Percentiles rank a stretch among this genome's conserved stretches.
Conservation (phyloP, 768 basidiomycete species). For the Auriscalpium vulgare region DNA sequence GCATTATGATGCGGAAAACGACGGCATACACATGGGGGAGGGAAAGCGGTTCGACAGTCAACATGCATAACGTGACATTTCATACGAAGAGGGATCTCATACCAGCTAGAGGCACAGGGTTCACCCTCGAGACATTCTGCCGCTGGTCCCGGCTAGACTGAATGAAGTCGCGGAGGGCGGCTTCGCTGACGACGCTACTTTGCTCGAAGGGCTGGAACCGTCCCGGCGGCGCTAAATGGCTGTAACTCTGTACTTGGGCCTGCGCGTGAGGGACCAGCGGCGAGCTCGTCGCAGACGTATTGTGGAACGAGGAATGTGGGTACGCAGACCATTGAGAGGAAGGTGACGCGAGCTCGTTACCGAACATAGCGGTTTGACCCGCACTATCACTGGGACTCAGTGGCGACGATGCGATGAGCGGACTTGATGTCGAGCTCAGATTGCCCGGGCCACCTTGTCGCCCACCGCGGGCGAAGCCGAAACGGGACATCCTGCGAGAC, state of each 20-base stretch:
- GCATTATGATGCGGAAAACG: conserved; percentile 13
- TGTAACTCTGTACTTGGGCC: conserved; percentile 24
- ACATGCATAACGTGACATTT: conserved; percentile 22
- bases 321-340: conserved; percentile 39
- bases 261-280: conserved; percentile 40
- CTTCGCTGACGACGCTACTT: conserved; percentile 51
- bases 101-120: conserved; percentile 33
- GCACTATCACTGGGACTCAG: conserved; percentile 40
- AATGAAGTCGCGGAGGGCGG: conserved; percentile 70
- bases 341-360: conserved; percentile 28
- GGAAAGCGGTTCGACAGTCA: conserved; percentile 14
- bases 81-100: conserved; percentile 38
- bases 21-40: conserved; percentile 16
- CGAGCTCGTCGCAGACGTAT: conserved; percentile 33
- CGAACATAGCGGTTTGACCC: conserved; percentile 40
- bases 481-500: conserved; percentile 64
- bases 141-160: conserved; percentile 59
- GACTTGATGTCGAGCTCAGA: conserved; percentile 57
- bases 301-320: conserved; percentile 34
- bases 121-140: conserved; percentile 21
- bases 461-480: conserved; percentile 53
- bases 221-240: conserved; percentile 23
- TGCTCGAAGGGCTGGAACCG: conserved; percentile 54
- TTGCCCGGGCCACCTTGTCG: conserved; percentile 37
- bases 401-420: conserved; percentile 48